A percentile compares a stretch with the other conserved stretches of the same genome.
Conservation (phyloP, 805 yeast genomes). For the Kluyveromyces siamensis region DNA sequence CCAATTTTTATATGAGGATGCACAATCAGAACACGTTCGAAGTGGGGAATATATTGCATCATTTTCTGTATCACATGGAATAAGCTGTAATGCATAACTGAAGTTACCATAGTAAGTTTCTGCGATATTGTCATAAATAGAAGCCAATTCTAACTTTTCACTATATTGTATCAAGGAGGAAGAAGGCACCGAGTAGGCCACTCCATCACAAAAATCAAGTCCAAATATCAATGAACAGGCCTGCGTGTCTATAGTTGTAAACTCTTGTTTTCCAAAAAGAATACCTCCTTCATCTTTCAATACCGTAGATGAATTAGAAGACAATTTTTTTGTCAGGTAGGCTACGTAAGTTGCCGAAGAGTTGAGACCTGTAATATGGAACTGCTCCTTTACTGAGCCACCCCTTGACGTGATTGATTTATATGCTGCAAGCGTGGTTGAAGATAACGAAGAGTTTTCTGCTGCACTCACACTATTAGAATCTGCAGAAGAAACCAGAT, state of each 20-base stretch:
- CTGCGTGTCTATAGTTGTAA: slow-evolving; percentile 43
- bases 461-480: neutral
- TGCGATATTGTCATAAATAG: slow-evolving; percentile 59
- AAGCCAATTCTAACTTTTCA: slow-evolving; percentile 30
- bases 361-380: slow-evolving; percentile 53
- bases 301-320: slow-evolving; percentile 25
- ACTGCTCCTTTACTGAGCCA: slow-evolving; percentile 48
- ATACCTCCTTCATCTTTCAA: slow-evolving; percentile 47
- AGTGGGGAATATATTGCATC: slow-evolving; percentile 70
- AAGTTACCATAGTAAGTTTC: slow-evolving; percentile 50
- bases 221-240: slow-evolving; percentile 70
- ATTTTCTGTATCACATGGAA: slow-evolving; percentile 60
- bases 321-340: slow-evolving; percentile 43
- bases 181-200: slow-evolving; percentile 82
- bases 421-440: slow-evolving; percentile 11
- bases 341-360: slow-evolving; percentile 55
- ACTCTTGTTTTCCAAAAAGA: slow-evolving; percentile 45
- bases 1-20: slow-evolving; percentile 70
- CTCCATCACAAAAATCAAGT: slow-evolving; percentile 66
- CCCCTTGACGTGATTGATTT: slow-evolving; percentile 36
- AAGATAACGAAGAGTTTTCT: slow-evolving; percentile 19
- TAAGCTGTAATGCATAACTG: slow-evolving; percentile 62
- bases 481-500: slow-evolving; percentile 23
- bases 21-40: slow-evolving; percentile 65
- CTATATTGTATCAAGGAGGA: slow-evolving; percentile 28